A percentile compares a stretch with the other conserved stretches of the same genome.
These are phyloP conservation scores for Fusarium globosum DNA, from an alignment of 2,329 filamentous ascomycete genomes.

Conservation along the genomic window DNA sequence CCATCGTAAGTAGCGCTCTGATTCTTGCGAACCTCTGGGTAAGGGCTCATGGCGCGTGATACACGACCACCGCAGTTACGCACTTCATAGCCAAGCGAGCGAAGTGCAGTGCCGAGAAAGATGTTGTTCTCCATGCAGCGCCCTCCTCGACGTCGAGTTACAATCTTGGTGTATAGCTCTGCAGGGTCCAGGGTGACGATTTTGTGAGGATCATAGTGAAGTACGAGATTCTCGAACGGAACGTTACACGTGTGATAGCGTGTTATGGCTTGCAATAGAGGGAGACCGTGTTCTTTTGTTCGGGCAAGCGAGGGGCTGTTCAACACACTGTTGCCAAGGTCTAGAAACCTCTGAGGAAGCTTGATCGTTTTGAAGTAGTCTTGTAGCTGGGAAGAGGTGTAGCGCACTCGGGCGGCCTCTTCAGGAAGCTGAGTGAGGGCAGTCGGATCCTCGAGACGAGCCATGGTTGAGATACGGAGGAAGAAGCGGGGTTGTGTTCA, in stretches of 20 bases:
- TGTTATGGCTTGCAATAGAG: not conserved
- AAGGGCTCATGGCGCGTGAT: not conserved
- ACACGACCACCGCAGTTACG: not conserved
- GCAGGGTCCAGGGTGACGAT: not conserved
- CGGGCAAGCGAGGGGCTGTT: not conserved
- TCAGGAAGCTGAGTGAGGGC: not conserved
- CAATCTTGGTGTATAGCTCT: not conserved
- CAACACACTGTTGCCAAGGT: not conserved
- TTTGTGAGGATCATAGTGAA: slow-evolving; percentile 1
- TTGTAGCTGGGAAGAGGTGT: not conserved
- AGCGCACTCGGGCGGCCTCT: not conserved
- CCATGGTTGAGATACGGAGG: not conserved
- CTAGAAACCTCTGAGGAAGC: not conserved
- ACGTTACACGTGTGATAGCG: not conserved
- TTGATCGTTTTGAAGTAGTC: not conserved
- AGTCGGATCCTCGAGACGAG: not conserved
- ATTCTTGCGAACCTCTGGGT: not conserved
- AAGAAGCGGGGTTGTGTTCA: not conserved
- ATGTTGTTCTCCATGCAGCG: not conserved
- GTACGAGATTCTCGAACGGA: not conserved
- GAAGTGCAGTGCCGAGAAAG: not conserved
- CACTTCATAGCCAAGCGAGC: not conserved
- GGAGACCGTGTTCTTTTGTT: not conserved
- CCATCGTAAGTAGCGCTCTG: not conserved
- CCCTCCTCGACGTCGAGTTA: not conserved